Conservation (phyloP, 2,329 filamentous ascomycete species). For the Fusarium sp. region DNA sequence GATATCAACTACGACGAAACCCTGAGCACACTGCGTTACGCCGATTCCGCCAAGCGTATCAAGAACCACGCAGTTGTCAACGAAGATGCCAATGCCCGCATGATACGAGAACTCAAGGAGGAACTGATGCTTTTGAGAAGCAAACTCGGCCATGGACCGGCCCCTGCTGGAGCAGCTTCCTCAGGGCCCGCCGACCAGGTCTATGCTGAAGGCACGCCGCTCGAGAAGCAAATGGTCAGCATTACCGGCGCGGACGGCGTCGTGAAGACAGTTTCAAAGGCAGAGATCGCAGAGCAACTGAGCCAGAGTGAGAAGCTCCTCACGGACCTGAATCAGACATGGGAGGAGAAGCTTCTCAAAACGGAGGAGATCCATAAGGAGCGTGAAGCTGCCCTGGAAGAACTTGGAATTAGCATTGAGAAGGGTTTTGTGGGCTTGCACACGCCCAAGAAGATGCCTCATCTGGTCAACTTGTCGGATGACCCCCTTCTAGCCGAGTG, state of each 20-base stretch:
- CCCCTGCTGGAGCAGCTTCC: conserved; percentile 54
- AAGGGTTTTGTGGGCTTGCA: conserved; percentile 96
- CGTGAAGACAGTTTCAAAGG: conserved; percentile 96
- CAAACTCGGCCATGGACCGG: conserved; percentile 75
- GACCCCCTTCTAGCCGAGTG: conserved; percentile 94
- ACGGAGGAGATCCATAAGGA: conserved; percentile 99
- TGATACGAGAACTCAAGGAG: conserved; percentile 98
- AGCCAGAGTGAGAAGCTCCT: conserved; percentile 97
- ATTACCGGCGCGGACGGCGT: conserved; percentile 87
- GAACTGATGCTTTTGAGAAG: conserved; percentile 86
- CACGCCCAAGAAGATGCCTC: conserved; percentile 98
- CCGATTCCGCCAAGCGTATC: conserved; percentile 97
- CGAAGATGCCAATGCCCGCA: conserved; percentile 97
- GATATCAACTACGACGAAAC: conserved; percentile 99
- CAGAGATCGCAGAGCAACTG: conserved; percentile 96
- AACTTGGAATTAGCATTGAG: conserved; percentile 98
- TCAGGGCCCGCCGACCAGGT: conserved; percentile 75
- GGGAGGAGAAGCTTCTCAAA: conserved; percentile 95
- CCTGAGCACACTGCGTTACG: conserved; percentile 92
- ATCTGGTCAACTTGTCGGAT: conserved; percentile 97
- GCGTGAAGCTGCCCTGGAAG: conserved; percentile 91
- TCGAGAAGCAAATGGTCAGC: conserved; percentile 96
- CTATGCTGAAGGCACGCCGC: conserved; percentile 91
- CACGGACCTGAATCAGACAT: conserved; percentile 96
- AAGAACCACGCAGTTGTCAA: conserved; percentile 99